A percentile compares a stretch with the other conserved stretches of the same genome.
Conservation (phyloP, 305 asterid genomes). For the Solanum hybrid region DNA sequence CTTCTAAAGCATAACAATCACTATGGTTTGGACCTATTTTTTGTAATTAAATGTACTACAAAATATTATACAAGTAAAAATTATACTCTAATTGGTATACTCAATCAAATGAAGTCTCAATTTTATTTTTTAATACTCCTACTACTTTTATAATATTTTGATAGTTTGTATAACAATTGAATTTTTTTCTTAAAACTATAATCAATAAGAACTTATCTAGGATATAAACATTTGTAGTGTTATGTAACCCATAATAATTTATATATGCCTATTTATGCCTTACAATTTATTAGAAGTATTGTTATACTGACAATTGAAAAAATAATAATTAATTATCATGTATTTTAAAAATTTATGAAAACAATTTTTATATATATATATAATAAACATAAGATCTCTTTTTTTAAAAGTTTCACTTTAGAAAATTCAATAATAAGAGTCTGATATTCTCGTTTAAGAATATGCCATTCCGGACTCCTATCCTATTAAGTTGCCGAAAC, state of each 20-base stretch:
- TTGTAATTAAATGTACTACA: too few relatives aligned
- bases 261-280: neutral
- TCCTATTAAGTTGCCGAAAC: too few relatives aligned
- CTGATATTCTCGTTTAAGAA: too few relatives aligned
- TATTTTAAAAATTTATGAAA: neutral
- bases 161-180: neutral
- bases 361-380: too few relatives aligned
- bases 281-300: neutral
- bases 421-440: too few relatives aligned
- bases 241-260: too few relatives aligned
- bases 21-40: too few relatives aligned
- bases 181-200: too few relatives aligned
- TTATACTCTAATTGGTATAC: neutral
- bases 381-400: neutral
- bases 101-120: neutral
- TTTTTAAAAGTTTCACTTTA: too few relatives aligned
- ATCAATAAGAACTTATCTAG: neutral
- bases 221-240: neutral
- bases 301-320: neutral
- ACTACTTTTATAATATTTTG: neutral
- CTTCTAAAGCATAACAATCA: neutral
- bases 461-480: neutral
- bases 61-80: too few relatives aligned
- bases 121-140: too few relatives aligned
- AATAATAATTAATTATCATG: neutral